phyloP scores from a whole-genome alignment of 768 basidiomycete genomes.

The Wakefieldia striispora region DNA sequence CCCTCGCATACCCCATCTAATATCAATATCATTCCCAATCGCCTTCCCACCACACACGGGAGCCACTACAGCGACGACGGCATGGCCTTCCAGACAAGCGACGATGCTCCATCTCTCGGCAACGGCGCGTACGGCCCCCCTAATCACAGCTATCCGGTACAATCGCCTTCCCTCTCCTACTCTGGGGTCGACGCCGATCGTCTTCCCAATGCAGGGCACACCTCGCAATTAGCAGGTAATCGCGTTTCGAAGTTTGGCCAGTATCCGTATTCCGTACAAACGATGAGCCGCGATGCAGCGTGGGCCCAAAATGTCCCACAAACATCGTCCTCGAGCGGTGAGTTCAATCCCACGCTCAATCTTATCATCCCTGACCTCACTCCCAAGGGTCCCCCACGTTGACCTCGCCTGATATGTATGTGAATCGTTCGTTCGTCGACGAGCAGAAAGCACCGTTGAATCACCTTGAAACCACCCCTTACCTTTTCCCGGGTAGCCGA shows the following conservation, averaged over 20 bases:
- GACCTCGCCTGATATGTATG: constrained; percentile 46
- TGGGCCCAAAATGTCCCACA: constrained; percentile 32
- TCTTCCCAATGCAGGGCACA: constrained; percentile 19
- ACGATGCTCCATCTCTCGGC: constrained; percentile 44
- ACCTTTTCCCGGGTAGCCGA: constrained; percentile 64
- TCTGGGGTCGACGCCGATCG: constrained; percentile 34
- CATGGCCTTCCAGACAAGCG: constrained; percentile 49
- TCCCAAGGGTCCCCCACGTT: constrained; percentile 59
- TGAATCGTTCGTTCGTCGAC: constrained; percentile 46
- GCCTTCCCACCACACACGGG: constrained; percentile 38
- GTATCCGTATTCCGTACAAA: constrained; percentile 44
- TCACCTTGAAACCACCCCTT: constrained; percentile 52
- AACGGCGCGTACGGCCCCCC: constrained; percentile 45
- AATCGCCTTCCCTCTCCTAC: constrained; percentile 48
- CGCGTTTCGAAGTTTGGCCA: constrained; percentile 53
- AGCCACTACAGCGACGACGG: constrained; percentile 38
- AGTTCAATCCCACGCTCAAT: constrained; percentile 28
- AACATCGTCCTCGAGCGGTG: constrained; percentile 31
- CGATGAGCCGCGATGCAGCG: constrained; percentile 29
- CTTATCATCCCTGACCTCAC: constrained; percentile 31
- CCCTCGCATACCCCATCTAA: constrained; percentile 33
- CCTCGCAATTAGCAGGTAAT: constrained; percentile 36
- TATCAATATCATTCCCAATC: constrained; percentile 30
- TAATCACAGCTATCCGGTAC: constrained; percentile 40
- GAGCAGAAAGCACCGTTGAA: constrained; percentile 56